Conservation (phyloP, 768 basidiomycete genomes). For the Serendipita sp. region DNA sequence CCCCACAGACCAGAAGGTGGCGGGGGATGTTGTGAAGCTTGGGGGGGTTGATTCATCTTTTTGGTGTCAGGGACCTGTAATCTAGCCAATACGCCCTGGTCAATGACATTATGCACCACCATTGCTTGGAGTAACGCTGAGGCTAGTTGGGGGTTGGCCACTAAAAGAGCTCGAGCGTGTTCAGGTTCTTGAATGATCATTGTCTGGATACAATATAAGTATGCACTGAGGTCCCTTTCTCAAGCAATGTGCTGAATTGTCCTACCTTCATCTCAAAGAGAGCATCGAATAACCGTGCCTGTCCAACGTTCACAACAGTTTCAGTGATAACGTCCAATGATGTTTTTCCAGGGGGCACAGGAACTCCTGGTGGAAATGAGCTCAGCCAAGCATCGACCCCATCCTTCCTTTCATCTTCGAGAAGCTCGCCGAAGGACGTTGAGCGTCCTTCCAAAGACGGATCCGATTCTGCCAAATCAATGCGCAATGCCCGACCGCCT, state of each 20-base stretch:
- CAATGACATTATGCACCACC: constrained; percentile 84
- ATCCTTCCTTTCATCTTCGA: constrained; percentile 40
- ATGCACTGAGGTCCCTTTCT: neutral
- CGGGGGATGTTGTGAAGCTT: constrained; percentile 19
- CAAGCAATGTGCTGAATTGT: constrained; percentile 6
- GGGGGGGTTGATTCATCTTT: neutral
- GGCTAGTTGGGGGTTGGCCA: constrained; percentile 78
- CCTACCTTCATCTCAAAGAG: constrained; percentile 95
- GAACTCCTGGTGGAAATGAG: constrained; percentile 58
- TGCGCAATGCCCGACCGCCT: constrained; percentile 80
- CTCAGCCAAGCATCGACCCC: constrained; percentile 38
- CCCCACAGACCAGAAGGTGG: constrained; percentile 20
- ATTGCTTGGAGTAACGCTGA: constrained; percentile 95
- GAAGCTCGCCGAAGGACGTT: constrained; percentile 64
- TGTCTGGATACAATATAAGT: constrained; percentile 35
- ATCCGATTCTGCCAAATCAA: constrained; percentile 88
- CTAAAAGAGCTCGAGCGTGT: constrained; percentile 64
- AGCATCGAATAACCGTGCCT: constrained; percentile 77
- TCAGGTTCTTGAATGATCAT: constrained; percentile 86
- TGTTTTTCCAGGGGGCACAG: constrained; percentile 51
- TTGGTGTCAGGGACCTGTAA: constrained; percentile 11
- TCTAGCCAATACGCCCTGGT: constrained; percentile 19
- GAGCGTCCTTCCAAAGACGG: constrained; percentile 85
- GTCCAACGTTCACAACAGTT: constrained; percentile 69
- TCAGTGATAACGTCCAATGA: constrained; percentile 73